A percentile compares a stretch with the other conserved stretches of the same genome.
phyloP scores from a whole-genome alignment of 176 grass and related monocot genomes.

The Typha latifolia region DNA sequence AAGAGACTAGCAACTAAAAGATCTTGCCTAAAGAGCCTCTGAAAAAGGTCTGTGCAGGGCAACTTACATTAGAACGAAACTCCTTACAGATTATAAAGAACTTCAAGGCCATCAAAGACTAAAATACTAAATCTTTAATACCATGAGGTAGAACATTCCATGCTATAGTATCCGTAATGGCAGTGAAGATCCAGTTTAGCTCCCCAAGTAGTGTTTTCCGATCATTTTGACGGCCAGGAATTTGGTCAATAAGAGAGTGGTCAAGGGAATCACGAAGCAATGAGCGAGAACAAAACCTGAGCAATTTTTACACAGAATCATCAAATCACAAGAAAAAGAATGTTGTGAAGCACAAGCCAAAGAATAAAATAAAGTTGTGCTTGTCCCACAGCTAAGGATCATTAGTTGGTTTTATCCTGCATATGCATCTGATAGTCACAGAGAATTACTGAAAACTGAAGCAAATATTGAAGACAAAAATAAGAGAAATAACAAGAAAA shows the following conservation, averaged over 20 bases:
- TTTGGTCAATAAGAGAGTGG: constrained; percentile 62
- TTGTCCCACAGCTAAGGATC: too few species aligned
- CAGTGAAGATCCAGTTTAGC: constrained; percentile 99
- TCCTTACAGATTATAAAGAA: background rate
- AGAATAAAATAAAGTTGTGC: too few species aligned
- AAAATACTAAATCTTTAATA: constrained; percentile 22
- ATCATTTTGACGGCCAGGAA: constrained; percentile 96
- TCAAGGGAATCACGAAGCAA: constrained; percentile 66
- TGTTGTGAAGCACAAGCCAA: background rate
- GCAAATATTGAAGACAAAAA: too few species aligned
- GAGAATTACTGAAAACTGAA: too few species aligned
- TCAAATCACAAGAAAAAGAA: constrained; percentile 6
- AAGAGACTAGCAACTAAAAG: constrained; percentile 97
- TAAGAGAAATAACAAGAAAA: too few species aligned
- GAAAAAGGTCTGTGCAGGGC: constrained; percentile 73
- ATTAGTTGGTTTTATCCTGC: too few species aligned
- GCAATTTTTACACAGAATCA: constrained; percentile 5
- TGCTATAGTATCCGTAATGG: constrained; percentile 93
- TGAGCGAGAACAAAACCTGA: constrained; percentile 81
- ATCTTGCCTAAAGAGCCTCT: constrained; percentile 95
- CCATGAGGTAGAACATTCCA: constrained; percentile 99
- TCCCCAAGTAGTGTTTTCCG: constrained; percentile 95
- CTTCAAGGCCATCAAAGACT: background rate
- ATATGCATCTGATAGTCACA: too few species aligned
- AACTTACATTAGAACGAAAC: constrained; percentile 31